Conservation (phyloP, 1,284 basidiomycete genomes). For the Sparassis latifolia region DNA sequence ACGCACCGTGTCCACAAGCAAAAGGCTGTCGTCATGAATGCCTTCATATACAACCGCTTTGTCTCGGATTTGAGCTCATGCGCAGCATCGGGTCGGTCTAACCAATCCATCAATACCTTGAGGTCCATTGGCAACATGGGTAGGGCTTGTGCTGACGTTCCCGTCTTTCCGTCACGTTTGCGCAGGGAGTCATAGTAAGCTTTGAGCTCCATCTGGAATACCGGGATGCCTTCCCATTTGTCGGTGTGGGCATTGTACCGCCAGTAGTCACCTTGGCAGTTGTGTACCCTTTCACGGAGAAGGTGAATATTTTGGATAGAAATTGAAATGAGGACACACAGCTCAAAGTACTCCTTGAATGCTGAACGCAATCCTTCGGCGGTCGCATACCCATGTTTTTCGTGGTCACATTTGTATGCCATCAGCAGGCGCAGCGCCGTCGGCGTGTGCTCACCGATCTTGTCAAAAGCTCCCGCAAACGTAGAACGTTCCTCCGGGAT, state of each 20-base stretch:
- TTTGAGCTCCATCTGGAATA: conserved; percentile 15
- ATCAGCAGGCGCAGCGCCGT: conserved; percentile 14
- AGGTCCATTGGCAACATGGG: conserved; percentile 20
- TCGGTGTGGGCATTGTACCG: conserved; percentile 8
- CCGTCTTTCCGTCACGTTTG: conserved; percentile 4
- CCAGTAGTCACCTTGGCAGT: conserved; percentile 16
- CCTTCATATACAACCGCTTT: neutral
- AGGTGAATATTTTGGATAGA: neutral
- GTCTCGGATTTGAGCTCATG: neutral
- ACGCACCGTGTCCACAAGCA: neutral
- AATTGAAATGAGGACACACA: conserved; percentile 3
- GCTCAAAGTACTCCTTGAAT: conserved; percentile 18
- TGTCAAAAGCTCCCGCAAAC: neutral
- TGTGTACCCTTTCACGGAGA: conserved; percentile 6
- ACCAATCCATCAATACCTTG: conserved; percentile 14
- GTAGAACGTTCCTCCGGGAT: neutral
- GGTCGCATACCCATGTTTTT: conserved; percentile 11
- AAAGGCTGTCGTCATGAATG: neutral
- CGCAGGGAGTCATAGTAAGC: conserved; percentile 18
- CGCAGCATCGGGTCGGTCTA: neutral
- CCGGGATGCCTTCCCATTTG: conserved; percentile 19
- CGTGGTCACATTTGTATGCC: conserved; percentile 18
- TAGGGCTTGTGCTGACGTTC: conserved; percentile 12
- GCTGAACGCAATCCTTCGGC: conserved; percentile 16
- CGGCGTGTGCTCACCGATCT: conserved; percentile 7